phyloP scores from a whole-genome alignment of 208 protist species.

The Porcisia hertigi region DNA sequence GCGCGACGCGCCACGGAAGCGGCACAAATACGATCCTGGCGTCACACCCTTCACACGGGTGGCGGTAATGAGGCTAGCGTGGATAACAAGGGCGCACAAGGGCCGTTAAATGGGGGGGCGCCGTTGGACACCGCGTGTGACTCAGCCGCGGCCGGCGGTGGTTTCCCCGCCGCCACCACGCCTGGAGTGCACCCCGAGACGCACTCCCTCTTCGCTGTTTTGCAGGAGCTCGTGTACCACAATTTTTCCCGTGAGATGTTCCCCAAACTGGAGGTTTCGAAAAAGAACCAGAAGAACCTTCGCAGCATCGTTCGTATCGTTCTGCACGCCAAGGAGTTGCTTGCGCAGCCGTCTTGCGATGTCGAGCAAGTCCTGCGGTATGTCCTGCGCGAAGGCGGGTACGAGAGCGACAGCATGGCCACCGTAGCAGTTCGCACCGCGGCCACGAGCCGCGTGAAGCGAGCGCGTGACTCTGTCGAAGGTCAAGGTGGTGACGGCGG shows the following conservation, averaged over 20 bases:
- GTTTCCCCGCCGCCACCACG: not conserved
- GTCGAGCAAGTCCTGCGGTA: constrained; percentile 46
- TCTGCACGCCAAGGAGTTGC: constrained; percentile 36
- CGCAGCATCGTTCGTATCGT: constrained; percentile 42
- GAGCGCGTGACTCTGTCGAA: constrained; percentile 3
- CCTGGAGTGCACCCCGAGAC: constrained; percentile 25
- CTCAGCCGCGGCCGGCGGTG: not conserved
- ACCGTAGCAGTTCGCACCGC: constrained; percentile 11
- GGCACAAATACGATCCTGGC: constrained; percentile 20
- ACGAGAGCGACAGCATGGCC: constrained; percentile 35
- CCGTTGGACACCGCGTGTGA: not conserved
- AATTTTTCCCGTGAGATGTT: constrained; percentile 43
- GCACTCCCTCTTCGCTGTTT: constrained; percentile 56
- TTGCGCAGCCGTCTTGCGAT: constrained; percentile 42
- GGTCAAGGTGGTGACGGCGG: not conserved
- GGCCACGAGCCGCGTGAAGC: not conserved
- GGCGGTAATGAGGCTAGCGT: not conserved
- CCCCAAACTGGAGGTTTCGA: constrained; percentile 45
- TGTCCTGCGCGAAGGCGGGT: constrained; percentile 49
- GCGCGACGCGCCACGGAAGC: constrained; percentile 26
- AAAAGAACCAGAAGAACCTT: constrained; percentile 44
- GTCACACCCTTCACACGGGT: constrained; percentile 5
- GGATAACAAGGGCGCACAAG: not conserved
- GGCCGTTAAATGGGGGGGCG: not conserved
- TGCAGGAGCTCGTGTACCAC: constrained; percentile 56